Base-by-base conservation (phyloP, 805 yeast genomes). In the Zygosaccharomyces bisporus region DNA sequence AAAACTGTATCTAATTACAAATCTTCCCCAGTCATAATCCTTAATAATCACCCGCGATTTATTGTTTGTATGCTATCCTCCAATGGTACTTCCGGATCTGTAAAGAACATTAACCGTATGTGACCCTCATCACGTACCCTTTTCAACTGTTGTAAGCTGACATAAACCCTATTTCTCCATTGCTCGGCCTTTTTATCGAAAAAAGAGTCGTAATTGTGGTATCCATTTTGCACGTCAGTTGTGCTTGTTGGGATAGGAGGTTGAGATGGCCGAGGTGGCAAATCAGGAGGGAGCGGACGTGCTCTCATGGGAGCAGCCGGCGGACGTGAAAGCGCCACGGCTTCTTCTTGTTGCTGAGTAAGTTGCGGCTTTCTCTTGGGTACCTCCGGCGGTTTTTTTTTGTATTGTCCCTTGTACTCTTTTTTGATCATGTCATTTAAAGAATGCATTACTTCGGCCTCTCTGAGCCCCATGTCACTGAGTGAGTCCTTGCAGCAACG, bases 401-500 rank as follows among this genome's bases (percentile, higher is more conserved):
- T 33, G 1, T 48, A 44, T 5, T 53, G 18, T 5, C 29, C 34
- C 39, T 57, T 34, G 39, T 59, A 57, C 41, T 68, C 52, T 20
- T 50, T 50, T 16, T 51, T 63, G 10, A 59, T 60, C 32, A 54
- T 49, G 4, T 46, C 47, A 34, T 64, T 69, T 40, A 68, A 45
- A 40, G 59, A 58, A n/a, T 61, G 46, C 59, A 58, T 49, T 17
- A 60, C 55, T 12, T 55, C 52, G 1, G 50, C 43, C 16, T 60
- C 63, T 32, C 54, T 52, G 10, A 56, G 77, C 20, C 76, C 76
- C 25, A 68, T 50, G 38, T 76, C 78, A n/a, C 85, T 80, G 56
- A 86, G 70, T 0, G 91, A 83, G 34, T 75, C 74, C 8, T 75
- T 74, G 4, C 95, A 86, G 38, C 85, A 86, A 33, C 98, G 70